phyloP scores from a whole-genome alignment of 2,329 filamentous ascomycete genomes.

The Alternaria gaisen region DNA sequence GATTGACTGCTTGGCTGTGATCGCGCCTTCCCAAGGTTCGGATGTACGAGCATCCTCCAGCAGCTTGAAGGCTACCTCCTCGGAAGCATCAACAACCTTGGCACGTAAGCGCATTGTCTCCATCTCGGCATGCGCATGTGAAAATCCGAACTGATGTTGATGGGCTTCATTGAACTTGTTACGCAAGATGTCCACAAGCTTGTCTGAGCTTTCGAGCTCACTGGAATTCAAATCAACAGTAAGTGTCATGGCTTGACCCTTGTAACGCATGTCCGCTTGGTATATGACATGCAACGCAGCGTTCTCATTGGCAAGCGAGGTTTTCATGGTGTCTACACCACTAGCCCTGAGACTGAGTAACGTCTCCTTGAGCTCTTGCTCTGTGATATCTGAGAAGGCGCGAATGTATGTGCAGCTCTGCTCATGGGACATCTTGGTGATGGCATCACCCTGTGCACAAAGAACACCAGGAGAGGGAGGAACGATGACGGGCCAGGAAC shows the following conservation, averaged over 20 bases:
- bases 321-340: constrained; percentile 52
- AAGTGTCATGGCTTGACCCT: constrained; percentile 55
- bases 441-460: constrained; percentile 61
- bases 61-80: constrained; percentile 52
- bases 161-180: constrained; percentile 55
- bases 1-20: constrained; percentile 53
- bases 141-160: constrained; percentile 58
- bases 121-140: constrained; percentile 55
- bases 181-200: constrained; percentile 47
- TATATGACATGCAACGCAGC: constrained; percentile 48
- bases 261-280: constrained; percentile 59
- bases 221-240: constrained; percentile 47
- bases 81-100: constrained; percentile 55
- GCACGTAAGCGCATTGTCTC: constrained; percentile 60
- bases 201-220: constrained; percentile 46
- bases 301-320: constrained; percentile 45
- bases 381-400: constrained; percentile 49
- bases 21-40: constrained; percentile 48
- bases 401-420: constrained; percentile 59
- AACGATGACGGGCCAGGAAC: constrained; percentile 63
- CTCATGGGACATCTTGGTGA: constrained; percentile 60
- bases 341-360: constrained; percentile 50
- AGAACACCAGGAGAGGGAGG: constrained; percentile 61
- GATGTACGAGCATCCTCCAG: constrained; percentile 36
- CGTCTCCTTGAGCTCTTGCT: constrained; percentile 44